Conservation (phyloP, 768 basidiomycete species). For the Rhodotorula paludigena region DNA sequence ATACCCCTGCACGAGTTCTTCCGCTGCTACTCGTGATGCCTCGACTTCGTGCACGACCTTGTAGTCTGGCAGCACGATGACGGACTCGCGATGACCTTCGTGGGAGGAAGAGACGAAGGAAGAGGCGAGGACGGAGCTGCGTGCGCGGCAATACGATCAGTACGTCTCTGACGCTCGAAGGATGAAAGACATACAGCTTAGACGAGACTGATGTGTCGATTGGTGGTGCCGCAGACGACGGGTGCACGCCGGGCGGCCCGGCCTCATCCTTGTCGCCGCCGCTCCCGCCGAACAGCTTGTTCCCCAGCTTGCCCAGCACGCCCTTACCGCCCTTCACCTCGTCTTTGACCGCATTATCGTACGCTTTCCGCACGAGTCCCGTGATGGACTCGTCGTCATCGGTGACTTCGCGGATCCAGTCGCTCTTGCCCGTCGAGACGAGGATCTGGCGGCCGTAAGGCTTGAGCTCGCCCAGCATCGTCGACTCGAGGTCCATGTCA, state of each 20-base stretch:
- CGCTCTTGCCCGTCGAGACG: slow-evolving; percentile 80
- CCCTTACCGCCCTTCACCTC: slow-evolving; percentile 10
- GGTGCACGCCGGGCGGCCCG: slow-evolving; percentile 6
- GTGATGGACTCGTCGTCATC: slow-evolving; percentile 68
- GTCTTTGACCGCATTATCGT: slow-evolving; percentile 20
- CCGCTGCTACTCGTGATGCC: slow-evolving; percentile 61
- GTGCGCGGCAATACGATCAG: not conserved
- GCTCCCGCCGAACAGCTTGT: slow-evolving; percentile 10
- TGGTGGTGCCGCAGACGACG: not conserved
- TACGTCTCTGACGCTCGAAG: not conserved
- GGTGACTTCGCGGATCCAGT: slow-evolving; percentile 80
- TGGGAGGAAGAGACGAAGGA: slow-evolving; percentile 50
- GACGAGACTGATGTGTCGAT: not conserved
- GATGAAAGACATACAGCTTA: not conserved
- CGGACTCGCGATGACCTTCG: slow-evolving; percentile 62
- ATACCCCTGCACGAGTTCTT: slow-evolving; percentile 51
- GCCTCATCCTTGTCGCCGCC: not conserved
- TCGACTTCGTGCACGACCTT: slow-evolving; percentile 71
- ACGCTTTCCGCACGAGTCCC: slow-evolving; percentile 51
- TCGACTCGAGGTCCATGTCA: slow-evolving; percentile 68
- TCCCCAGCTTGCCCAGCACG: slow-evolving; percentile 23
- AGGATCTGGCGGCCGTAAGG: slow-evolving; percentile 72
- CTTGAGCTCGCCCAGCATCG: slow-evolving; percentile 79
- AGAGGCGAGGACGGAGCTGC: slow-evolving; percentile 30
- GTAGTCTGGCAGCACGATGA: slow-evolving; percentile 89